Base-by-base conservation (phyloP, 768 basidiomycete species). In the Lyophyllum semitale region DNA sequence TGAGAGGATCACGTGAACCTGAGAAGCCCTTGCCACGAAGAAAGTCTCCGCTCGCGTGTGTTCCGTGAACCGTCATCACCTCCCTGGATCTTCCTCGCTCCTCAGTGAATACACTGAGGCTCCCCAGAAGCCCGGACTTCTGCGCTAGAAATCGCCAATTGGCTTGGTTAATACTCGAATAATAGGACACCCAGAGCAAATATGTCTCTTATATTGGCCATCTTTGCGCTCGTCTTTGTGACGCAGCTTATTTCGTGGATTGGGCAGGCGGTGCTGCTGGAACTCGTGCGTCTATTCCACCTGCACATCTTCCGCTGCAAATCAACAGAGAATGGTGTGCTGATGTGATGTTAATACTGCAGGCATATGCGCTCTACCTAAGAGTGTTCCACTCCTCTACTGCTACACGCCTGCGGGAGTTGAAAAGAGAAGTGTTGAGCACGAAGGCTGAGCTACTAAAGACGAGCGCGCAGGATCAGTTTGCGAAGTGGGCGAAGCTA, bases 401-500 rank as follows among this genome's bases (percentile, higher is more conserved):
- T 27, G 76, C 81, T 13, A 63, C 79, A 41, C 76, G 81, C 55
- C 91, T 95, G 65, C 77, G 81, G 22, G 71, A 78, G 57, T 85
- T 98, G 62, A 94, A 96, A 72, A 74, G 81, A 8, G 87, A 95
- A 52, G 83, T 98, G 27, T 77, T 98, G 41, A 69, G 74, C 26
- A 88, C 85, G 33, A 95, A 95, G 73, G 80, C 89, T 23, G 93
- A 98, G 67, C 84, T 98, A 3, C 70, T 89, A 59, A 85, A 86
- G 67, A 98, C 95, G 30, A 94, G 91, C 63, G 91, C 94, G 17
- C 97, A 98, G 68, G 95, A 98, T 66, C 92, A 98, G 66, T 99
- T 99, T 68, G 93, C 95, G 18, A 98, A 94, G 74, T 98, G 97
- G 96, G 96, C 96, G 44, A 95, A 94, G 74, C 74, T 98, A 66